Conservation (phyloP, 2,329 filamentous ascomycete species). For the Colletotrichum lentis region DNA sequence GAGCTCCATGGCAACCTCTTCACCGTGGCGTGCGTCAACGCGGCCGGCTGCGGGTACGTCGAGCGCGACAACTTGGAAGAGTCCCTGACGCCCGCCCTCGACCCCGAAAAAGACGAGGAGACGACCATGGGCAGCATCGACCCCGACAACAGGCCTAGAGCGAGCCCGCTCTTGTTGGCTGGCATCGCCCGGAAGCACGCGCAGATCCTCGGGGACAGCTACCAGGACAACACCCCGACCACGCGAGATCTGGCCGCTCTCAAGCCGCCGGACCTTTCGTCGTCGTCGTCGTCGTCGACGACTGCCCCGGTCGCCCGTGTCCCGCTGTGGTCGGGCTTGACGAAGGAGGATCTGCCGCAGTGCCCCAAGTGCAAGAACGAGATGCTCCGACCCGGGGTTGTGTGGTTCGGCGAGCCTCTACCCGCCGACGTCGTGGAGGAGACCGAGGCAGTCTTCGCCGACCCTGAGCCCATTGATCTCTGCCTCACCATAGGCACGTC, state of each 20-base stretch:
- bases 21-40: conserved; percentile 49
- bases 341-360: conserved; percentile 60
- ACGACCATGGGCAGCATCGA: conserved; percentile 32
- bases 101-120: conserved; percentile 56
- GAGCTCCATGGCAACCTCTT: conserved; percentile 56
- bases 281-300: no score
- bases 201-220: conserved; percentile 66
- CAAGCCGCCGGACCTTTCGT: conserved; percentile 19
- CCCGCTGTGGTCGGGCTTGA: conserved; percentile 53
- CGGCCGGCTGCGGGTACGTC: conserved; percentile 63
- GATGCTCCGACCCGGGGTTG: conserved; percentile 70
- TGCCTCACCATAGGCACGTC: conserved; percentile 74
- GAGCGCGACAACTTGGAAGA: conserved; percentile 67
- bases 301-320: neutral
- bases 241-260: conserved; percentile 31
- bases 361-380: conserved; percentile 65
- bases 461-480: conserved; percentile 61
- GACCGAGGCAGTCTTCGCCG: conserved; percentile 62
- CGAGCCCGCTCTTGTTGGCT: conserved; percentile 38
- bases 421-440: conserved; percentile 58
- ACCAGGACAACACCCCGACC: conserved; percentile 39
- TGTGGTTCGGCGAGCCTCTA: conserved; percentile 73
- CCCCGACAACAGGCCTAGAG: conserved; percentile 25
- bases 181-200: conserved; percentile 50
- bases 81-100: conserved; percentile 69